phyloP scores from a whole-genome alignment of 306 rosid species.

The Begonia masoniana region DNA sequence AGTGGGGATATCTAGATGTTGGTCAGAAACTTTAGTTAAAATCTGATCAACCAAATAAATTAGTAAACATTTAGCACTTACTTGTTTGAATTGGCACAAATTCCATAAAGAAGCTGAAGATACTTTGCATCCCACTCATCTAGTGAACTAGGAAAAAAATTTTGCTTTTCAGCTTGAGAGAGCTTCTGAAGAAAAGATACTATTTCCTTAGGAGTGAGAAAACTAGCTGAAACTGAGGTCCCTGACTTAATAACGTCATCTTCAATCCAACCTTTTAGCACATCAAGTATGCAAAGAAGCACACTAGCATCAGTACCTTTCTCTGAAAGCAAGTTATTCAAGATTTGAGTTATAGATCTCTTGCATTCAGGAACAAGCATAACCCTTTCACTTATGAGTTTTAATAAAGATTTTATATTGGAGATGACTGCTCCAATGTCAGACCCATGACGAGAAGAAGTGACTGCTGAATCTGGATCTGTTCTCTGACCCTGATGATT shows the following conservation, averaged over 20 bases:
- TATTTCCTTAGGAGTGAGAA: slow-evolving; percentile 74
- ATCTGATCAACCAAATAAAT: slow-evolving; percentile 11
- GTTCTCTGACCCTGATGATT: slow-evolving; percentile 30
- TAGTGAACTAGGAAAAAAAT: slow-evolving; percentile 39
- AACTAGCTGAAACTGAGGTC: slow-evolving; percentile 38
- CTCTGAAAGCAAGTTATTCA: slow-evolving; percentile 82
- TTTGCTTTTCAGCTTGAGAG: slow-evolving; percentile 82
- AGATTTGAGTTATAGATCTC: slow-evolving; percentile 67
- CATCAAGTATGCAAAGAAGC: slow-evolving; percentile 92
- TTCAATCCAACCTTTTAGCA: slow-evolving; percentile 94
- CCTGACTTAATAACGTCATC: slow-evolving; percentile 78
- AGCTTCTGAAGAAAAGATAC: slow-evolving; percentile 93
- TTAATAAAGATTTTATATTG: slow-evolving; percentile 73
- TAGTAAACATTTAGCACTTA: slow-evolving; percentile 26
- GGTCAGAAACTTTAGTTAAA: slow-evolving; percentile 12
- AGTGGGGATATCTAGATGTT: slow-evolving; percentile 41
- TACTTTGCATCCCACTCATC: slow-evolving; percentile 93
- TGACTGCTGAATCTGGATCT: slow-evolving; percentile 83
- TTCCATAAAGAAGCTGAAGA: slow-evolving; percentile 75
- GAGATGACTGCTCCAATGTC: slow-evolving; percentile 78
- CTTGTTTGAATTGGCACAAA: slow-evolving; percentile 84
- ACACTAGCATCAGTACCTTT: slow-evolving; percentile 90
- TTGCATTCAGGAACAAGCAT: slow-evolving; percentile 85
- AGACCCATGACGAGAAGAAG: slow-evolving; percentile 79
- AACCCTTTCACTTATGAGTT: slow-evolving; percentile 83